These are phyloP conservation scores for Alternaria ethzedia DNA, from an alignment of 2,329 filamentous ascomycete species.

Conservation along the genomic window DNA sequence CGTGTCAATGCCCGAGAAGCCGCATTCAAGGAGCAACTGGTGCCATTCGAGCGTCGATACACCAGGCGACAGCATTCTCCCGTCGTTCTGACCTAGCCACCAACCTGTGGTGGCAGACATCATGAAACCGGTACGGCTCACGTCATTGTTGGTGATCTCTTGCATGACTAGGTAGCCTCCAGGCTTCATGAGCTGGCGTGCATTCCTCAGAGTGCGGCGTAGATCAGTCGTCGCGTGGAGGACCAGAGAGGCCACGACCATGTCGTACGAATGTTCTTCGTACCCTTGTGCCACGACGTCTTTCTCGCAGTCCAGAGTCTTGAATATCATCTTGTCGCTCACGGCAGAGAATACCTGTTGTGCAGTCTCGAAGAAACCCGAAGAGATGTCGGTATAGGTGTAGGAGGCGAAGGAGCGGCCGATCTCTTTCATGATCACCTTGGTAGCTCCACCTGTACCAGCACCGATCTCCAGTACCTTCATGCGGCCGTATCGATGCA, in stretches of 20 bases:
- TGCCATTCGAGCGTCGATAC: conserved; percentile 30
- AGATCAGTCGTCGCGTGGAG: conserved; percentile 17
- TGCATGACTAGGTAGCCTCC: conserved; percentile 53
- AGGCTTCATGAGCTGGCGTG: conserved; percentile 34
- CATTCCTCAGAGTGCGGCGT: conserved; percentile 12
- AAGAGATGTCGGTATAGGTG: conserved; percentile 30
- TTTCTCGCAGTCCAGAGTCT: conserved; percentile 41
- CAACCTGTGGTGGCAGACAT: conserved; percentile 37
- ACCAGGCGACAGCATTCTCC: neutral
- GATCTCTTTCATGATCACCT: neutral
- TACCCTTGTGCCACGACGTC: conserved; percentile 25
- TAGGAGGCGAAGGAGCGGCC: conserved; percentile 12
- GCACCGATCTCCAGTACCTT: conserved; percentile 19
- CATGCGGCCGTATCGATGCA: conserved; percentile 18
- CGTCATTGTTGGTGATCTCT: conserved; percentile 3
- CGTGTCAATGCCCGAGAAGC: neutral
- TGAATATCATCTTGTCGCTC: conserved; percentile 4
- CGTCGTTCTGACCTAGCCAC: conserved; percentile 38
- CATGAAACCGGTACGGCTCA: neutral
- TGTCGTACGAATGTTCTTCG: conserved; percentile 13
- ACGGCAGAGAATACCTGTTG: neutral
- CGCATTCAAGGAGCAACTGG: neutral
- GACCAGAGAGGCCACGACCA: conserved; percentile 21
- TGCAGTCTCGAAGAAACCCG: conserved; percentile 16
- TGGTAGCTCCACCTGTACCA: conserved; percentile 14